Conservation (phyloP, 176 grass and related monocot genomes). For the Eleusine coracana region DNA sequence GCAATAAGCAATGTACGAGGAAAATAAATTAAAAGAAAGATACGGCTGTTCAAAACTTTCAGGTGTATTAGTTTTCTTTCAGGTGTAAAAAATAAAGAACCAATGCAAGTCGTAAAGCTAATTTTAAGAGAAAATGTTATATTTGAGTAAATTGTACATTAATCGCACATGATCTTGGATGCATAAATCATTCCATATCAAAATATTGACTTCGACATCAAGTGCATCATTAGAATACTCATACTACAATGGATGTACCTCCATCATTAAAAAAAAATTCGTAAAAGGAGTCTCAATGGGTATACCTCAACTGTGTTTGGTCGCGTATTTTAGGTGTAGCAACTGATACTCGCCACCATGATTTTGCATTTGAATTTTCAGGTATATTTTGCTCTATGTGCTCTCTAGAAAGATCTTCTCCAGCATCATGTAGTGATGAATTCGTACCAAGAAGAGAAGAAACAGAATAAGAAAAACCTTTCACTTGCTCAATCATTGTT, state of each 20-base stretch:
- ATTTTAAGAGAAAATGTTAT: conserved; percentile 2
- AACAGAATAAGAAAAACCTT: conserved; percentile 83
- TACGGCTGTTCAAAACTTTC: conserved; percentile 4
- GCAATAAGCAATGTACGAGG: too few species aligned
- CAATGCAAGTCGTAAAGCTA: background rate
- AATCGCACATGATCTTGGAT: background rate
- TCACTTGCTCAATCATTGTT: conserved; percentile 83
- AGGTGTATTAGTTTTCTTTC: background rate
- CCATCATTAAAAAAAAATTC: too few species aligned
- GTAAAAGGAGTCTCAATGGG: background rate
- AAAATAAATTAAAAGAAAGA: too few species aligned
- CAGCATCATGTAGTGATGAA: conserved; percentile 52
- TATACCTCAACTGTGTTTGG: conserved; percentile 51
- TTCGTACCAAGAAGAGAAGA: conserved; percentile 71
- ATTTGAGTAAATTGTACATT: background rate
- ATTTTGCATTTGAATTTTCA: conserved; percentile 58
- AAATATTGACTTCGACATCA: conserved; percentile 10
- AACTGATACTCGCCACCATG: conserved; percentile 81
- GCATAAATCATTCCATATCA: background rate
- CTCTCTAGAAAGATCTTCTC: conserved; percentile 46
- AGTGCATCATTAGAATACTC: conserved; percentile 6
- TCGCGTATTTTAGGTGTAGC: conserved; percentile 74
- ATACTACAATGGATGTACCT: background rate
- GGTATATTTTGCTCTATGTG: conserved; percentile 32
- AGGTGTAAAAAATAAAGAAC: background rate